Evolutionary conservation across 1,284 basidiomycete genomes (phyloP).

Genomic region (Puccinia horiana): DNA sequence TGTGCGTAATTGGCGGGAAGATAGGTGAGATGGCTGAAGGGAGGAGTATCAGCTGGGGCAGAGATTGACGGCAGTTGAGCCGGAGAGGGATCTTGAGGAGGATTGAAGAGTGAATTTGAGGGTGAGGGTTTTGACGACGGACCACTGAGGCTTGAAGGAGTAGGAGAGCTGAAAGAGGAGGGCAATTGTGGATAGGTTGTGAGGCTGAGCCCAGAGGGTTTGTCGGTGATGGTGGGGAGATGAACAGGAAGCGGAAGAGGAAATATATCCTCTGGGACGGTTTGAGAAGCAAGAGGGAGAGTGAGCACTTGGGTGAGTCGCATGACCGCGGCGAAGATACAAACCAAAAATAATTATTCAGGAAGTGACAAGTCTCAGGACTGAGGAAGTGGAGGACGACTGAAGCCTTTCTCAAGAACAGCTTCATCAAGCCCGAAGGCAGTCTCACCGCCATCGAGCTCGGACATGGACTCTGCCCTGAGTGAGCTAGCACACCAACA

Average conservation of each 20-base stretch:
- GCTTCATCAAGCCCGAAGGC: too few relatives aligned
- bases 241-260: neutral
- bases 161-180: conserved; percentile 1
- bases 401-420: too few relatives aligned
- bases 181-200: neutral
- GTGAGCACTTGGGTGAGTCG: neutral
- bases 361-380: too few relatives aligned
- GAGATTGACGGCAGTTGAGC: neutral
- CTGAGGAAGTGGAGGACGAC: too few relatives aligned
- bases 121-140: neutral
- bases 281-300: neutral
- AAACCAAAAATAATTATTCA: too few relatives aligned
- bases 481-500: too few relatives aligned
- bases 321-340: too few relatives aligned
- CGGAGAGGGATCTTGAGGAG: neutral
- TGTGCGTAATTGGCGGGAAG: neutral
- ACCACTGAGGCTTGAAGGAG: neutral
- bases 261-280: neutral
- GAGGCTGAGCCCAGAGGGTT: neutral
- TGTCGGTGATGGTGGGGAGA: neutral
- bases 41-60: neutral
- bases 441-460: too few relatives aligned
- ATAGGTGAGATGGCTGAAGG: neutral
- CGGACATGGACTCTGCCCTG: too few relatives aligned
- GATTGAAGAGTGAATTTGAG: neutral